These are phyloP conservation scores for Coemansia sp. DNA, from an alignment of 192 early-diverging fungal species.

Conservation along the genomic window DNA sequence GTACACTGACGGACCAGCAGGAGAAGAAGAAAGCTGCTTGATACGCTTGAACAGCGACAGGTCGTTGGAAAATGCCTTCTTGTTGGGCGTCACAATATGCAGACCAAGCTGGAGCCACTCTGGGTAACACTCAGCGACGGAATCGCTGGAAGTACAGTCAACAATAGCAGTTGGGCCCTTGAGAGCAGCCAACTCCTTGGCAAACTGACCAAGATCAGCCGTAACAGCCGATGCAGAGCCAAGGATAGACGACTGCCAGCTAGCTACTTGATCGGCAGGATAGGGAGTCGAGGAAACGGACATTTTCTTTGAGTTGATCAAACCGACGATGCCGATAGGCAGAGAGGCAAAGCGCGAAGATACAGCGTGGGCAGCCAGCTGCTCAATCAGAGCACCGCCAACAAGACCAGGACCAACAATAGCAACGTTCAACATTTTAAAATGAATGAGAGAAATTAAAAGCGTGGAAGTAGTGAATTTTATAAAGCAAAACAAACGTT, in stretches of 20 bases:
- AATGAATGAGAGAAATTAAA: too few relatives aligned
- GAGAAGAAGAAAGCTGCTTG: conserved; percentile 49
- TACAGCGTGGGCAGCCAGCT: conserved; percentile 60
- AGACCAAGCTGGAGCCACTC: conserved; percentile 74
- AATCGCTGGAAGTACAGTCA: conserved; percentile 87
- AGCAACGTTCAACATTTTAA: conserved; percentile 67
- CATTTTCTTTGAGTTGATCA: conserved; percentile 76
- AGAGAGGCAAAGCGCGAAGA: conserved; percentile 47
- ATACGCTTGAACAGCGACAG: conserved; percentile 72
- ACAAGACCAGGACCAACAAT: conserved; percentile 95
- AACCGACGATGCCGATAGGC: conserved; percentile 66
- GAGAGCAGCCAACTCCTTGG: conserved; percentile 52
- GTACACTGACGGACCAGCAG: conserved; percentile 63
- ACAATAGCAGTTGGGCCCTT: conserved; percentile 67
- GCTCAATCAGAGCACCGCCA: conserved; percentile 82
- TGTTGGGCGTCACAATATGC: conserved; percentile 96
- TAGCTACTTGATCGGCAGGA: conserved; percentile 42
- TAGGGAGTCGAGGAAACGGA: conserved; percentile 53
- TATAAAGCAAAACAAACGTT: neutral
- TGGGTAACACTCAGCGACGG: conserved; percentile 79
- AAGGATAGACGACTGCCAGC: conserved; percentile 53
- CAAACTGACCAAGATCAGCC: conserved; percentile 55
- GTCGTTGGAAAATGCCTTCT: conserved; percentile 88
- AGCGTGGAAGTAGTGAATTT: neutral
- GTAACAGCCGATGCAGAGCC: conserved; percentile 28